Conservation (phyloP, 2,329 filamentous ascomycete genomes). For the Colletotrichum cereale region DNA sequence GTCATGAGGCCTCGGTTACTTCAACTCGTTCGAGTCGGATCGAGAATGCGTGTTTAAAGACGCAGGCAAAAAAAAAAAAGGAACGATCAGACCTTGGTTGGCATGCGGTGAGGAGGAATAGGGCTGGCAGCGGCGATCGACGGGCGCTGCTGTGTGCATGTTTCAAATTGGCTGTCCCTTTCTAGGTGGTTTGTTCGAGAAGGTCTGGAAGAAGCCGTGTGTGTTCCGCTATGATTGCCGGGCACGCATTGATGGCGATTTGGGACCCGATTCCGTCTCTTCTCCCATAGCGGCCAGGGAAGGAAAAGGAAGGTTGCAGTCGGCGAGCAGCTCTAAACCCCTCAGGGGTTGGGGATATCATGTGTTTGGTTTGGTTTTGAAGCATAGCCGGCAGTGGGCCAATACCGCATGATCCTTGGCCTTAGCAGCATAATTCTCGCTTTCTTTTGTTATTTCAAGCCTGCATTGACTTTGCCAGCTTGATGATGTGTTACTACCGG, state of each 20-base stretch:
- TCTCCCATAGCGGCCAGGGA: constrained; percentile 6
- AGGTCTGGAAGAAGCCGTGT: constrained; percentile 17
- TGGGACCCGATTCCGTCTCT: background rate
- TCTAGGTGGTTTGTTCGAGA: constrained; percentile 37
- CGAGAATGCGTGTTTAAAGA: background rate
- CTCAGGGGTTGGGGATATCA: constrained; percentile 8
- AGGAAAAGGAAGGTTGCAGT: constrained; percentile 25
- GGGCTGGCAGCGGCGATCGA: constrained; percentile 25
- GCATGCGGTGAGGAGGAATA: constrained; percentile 10
- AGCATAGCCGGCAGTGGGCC: constrained; percentile 13
- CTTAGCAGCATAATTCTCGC: constrained; percentile 19
- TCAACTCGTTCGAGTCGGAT: background rate
- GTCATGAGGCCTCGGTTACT: background rate
- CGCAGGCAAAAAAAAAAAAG: constrained; percentile 6
- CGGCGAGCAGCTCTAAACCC: constrained; percentile 15
- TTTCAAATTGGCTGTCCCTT: constrained; percentile 27
- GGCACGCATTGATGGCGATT: constrained; percentile 12
- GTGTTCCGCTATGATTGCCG: background rate
- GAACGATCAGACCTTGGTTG: background rate
- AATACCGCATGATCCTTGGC: constrained; percentile 17
- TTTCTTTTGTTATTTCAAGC: constrained; percentile 1
- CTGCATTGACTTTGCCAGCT: constrained; percentile 1
- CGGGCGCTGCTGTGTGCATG: constrained; percentile 14
- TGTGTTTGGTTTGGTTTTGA: constrained; percentile 32
- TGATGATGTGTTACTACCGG: background rate